Conservation (phyloP, 352 stramenopile genomes). For the Globisporangium ultimum region DNA sequence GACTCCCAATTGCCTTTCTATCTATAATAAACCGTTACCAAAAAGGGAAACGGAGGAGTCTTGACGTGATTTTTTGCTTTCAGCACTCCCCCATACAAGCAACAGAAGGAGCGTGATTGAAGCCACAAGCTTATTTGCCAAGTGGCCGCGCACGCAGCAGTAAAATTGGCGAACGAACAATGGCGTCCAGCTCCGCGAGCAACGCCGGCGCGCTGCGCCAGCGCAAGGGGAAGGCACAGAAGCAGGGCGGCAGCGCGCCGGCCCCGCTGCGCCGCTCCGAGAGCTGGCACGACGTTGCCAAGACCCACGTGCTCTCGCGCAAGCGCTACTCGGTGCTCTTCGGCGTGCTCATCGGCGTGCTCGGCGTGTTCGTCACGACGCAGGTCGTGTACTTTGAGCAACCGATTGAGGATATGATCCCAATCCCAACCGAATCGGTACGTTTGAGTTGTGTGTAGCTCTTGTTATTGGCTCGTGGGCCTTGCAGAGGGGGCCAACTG, state of each 20-base stretch:
- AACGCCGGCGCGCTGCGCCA: conserved; percentile 15
- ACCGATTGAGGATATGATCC: conserved; percentile 38
- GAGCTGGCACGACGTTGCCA: conserved; percentile 55
- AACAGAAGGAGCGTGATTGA: no score
- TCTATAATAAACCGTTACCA: no score
- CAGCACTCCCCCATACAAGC: no score
- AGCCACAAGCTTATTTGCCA: no score
- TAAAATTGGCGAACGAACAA: background rate
- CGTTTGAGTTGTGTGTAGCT: background rate
- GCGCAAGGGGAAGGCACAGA: conserved; percentile 11
- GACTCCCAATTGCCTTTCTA: no score
- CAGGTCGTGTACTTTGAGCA: conserved; percentile 50
- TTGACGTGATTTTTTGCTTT: no score
- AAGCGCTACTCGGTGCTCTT: conserved; percentile 69
- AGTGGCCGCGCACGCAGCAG: no score
- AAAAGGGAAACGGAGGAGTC: no score
- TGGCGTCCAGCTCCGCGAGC: conserved; percentile 1
- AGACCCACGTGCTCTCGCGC: conserved; percentile 54
- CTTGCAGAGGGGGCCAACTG: background rate
- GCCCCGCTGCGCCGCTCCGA: conserved; percentile 33
- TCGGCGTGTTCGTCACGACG: conserved; percentile 34
- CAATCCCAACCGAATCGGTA: conserved; percentile 32
- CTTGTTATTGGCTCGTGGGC: background rate
- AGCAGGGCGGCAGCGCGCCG: background rate
- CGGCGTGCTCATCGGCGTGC: conserved; percentile 54